Evolutionary conservation across 1,284 basidiomycete species (phyloP), one percentile per base, ranked within the genome.

Genomic region (Naganishia sp.): DNA sequence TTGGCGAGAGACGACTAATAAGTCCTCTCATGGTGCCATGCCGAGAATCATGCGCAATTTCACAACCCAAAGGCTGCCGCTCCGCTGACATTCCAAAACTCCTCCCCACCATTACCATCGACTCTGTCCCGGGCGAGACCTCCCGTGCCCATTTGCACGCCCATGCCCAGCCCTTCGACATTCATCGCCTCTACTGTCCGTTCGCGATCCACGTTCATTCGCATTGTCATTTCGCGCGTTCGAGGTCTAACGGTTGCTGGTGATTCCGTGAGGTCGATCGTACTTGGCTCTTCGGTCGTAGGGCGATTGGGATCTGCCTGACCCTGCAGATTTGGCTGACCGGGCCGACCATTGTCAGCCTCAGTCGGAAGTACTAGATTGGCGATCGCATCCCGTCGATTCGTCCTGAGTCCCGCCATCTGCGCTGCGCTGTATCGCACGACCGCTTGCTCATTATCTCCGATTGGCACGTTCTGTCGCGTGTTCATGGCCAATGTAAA

Each of bases 401-500:
- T 25, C 11, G 49, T 4, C 18, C 56, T 28, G 17, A 31, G n/a
- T 15, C 56, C 56, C 13, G 28, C 56, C 17, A 35, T 17, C n/a
- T 54, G 32, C 18, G 43, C 45, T n/a, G 56, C 45, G 21, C 23
- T 49, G 42, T n/a, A 23, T 7, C 55, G 55, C 6, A 17, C 31
- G 31, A 61, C 47, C 2, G 58, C 32, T 25, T 41, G 58, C 35
- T 61, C 58, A 31, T 61, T 39, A 18, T 61, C 49, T 47, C 45
- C 57, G 46, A 61, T 61, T 6, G 58, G 58, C 13, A 61, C 49
- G 39, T 61, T 61, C 47, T 61, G 58, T 9, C 58, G 32, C 15
- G 58, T 61, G 39, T 61, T 61, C 58, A 61, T 61, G 2, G 58
- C 58, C 35, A 61, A 23, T 1, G 58, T 61, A 17, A 61, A 61